Conservation (phyloP, 2,329 filamentous ascomycete species). For the Neofusicoccum umdonicola region DNA sequence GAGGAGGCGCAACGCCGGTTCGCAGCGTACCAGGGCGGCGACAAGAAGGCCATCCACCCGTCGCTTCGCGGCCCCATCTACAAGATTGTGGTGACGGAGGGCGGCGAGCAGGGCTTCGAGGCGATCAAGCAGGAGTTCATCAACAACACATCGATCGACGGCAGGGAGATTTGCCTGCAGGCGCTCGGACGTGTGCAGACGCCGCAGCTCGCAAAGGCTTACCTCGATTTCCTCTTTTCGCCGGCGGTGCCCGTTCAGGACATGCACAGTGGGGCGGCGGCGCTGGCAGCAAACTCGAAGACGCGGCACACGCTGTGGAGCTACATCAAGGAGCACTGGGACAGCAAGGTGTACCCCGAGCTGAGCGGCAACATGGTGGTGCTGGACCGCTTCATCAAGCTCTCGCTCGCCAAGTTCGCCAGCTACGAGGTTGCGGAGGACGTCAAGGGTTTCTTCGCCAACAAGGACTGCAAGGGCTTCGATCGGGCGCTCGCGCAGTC, state of each 20-base stretch:
- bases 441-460: conserved; percentile 79
- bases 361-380: conserved; percentile 81
- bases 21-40: conserved; percentile 68
- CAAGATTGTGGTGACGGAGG: conserved; percentile 72
- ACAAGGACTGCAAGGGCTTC: conserved; percentile 82
- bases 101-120: conserved; percentile 66
- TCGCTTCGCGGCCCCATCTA: conserved; percentile 80
- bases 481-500: conserved; percentile 83
- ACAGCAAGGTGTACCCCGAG: conserved; percentile 62
- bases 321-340: conserved; percentile 83
- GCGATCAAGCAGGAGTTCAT: conserved; percentile 82
- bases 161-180: conserved; percentile 79
- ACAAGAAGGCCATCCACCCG: conserved; percentile 71
- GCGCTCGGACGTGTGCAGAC: conserved; percentile 74
- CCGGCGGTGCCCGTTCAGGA: conserved; percentile 83
- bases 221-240: conserved; percentile 75
- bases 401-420: conserved; percentile 75
- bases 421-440: conserved; percentile 68
- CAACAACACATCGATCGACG: conserved; percentile 80
- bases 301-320: conserved; percentile 77
- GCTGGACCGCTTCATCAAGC: conserved; percentile 81
- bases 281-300: conserved; percentile 69
- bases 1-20: conserved; percentile 77
- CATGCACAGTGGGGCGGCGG: conserved; percentile 75
- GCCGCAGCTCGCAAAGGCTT: conserved; percentile 62